phyloP scores from a whole-genome alignment of 1,139 yeast species.

The Debaryomyces psychrophilus region DNA sequence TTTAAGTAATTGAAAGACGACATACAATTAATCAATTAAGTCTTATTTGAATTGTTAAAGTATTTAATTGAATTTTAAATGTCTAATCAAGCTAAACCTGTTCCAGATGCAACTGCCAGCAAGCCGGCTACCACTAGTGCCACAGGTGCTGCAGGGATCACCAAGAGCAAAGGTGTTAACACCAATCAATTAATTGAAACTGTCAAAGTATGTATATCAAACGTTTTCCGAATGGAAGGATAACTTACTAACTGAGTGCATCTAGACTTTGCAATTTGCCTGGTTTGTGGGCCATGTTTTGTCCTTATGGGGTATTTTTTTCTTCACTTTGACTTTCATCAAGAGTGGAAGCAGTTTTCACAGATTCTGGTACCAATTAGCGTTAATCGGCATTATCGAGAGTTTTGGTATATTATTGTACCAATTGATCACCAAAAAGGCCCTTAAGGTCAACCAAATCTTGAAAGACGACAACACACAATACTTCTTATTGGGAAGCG shows the following conservation, averaged over 20 bases:
- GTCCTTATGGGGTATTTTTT: constrained; percentile 57
- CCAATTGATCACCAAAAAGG: constrained; percentile 49
- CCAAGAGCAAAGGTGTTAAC: constrained; percentile 11
- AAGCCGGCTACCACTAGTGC: constrained; percentile 4
- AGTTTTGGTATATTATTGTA: constrained; percentile 79
- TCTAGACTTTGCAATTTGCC: constrained; percentile 54
- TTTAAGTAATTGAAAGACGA: background rate
- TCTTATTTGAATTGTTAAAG: background rate
- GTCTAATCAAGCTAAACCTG: constrained; percentile 5
- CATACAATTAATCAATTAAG: background rate
- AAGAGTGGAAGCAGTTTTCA: constrained; percentile 28
- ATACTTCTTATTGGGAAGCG: constrained; percentile 48
- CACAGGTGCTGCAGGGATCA: background rate
- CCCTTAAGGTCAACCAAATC: constrained; percentile 34
- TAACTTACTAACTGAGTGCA: constrained; percentile 17
- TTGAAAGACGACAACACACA: constrained; percentile 53
- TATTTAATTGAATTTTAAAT: constrained; percentile 4
- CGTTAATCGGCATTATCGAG: constrained; percentile 66
- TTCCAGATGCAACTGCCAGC: constrained; percentile 2
- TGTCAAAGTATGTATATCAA: constrained; percentile 19
- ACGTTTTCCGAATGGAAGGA: background rate
- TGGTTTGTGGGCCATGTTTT: constrained; percentile 75
- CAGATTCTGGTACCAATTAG: constrained; percentile 57
- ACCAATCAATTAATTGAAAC: constrained; percentile 19
- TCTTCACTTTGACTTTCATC: constrained; percentile 55